A percentile compares a stretch with the other conserved stretches of the same genome.
Evolutionary conservation across 2,329 filamentous ascomycete genomes (phyloP).

Genomic region (Anisogramma anomala): DNA sequence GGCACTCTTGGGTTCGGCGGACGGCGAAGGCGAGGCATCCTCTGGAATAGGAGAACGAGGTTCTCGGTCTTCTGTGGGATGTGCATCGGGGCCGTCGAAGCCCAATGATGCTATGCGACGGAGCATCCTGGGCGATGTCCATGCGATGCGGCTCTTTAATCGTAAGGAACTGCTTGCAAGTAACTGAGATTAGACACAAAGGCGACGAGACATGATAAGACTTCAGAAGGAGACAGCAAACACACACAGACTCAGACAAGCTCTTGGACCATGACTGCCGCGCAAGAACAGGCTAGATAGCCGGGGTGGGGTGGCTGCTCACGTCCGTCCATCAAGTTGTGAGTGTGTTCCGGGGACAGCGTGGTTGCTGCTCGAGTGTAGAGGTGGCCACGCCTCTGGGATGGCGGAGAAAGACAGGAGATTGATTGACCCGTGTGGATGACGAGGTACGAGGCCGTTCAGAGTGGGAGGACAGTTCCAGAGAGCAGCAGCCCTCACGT

Average conservation of each 20-base stretch:
- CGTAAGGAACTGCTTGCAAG: neutral
- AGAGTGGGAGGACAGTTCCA: too few species aligned
- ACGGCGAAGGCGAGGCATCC: constrained; percentile 36
- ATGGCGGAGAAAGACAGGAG: too few species aligned
- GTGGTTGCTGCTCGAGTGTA: neutral
- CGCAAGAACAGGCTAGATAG: constrained; percentile 9
- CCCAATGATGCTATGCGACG: constrained; percentile 32
- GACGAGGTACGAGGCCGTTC: too few species aligned
- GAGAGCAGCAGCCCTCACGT: constrained; percentile 6
- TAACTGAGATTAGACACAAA: constrained; percentile 3
- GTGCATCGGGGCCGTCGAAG: constrained; percentile 29
- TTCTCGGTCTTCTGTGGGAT: constrained; percentile 22
- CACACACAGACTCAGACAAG: neutral
- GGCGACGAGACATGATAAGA: neutral
- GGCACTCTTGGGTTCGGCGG: constrained; percentile 42
- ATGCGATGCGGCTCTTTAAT: constrained; percentile 5
- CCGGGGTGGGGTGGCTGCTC: constrained; percentile 1
- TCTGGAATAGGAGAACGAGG: constrained; percentile 50
- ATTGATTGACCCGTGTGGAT: neutral
- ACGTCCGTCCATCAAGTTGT: constrained; percentile 13
- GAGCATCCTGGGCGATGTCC: constrained; percentile 29
- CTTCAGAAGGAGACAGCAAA: neutral
- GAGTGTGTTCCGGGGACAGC: neutral
- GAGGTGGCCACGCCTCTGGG: too few species aligned
- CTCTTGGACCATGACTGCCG: neutral